Evolutionary conservation across 1,284 basidiomycete genomes (phyloP), one percentile per base, ranked within the genome.

Genomic region (Ceratobasidium sp.): DNA sequence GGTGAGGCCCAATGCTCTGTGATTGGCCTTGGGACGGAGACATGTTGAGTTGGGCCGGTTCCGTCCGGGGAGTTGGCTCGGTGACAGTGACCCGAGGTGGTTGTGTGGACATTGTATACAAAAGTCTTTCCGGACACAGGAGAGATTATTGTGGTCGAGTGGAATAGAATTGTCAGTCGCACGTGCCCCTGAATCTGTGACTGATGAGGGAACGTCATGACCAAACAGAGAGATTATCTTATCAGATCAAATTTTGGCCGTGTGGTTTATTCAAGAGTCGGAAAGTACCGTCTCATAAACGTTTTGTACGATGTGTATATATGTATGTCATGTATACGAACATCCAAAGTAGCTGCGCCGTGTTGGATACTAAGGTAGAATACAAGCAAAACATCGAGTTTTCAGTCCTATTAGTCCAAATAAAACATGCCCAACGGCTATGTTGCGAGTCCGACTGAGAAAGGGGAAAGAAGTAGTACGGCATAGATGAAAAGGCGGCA

Each of bases 11-110:
- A 26, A 37, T 42, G 15, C 33, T 53, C n/a, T 28, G 49, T 23
- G 47, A 53, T 51, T 66, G 64, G 13, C 45, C 64, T 51, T 66
- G 64, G 20, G 73, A 42, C 2, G 73, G 33, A 1, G 61, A 51
- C 73, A 64, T 56, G 61, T 75, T 75, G 35, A 75, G 61, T 13
- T 75, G 47, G 17, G 60, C 61, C 13, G 61, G 49, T 39, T 75
- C 73, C 13, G 35, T 54, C 26, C 37, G 73, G 28, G 73, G 73
- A 1, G 73, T 75, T 23, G 73, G 61, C 35, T 75, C 47, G 5
- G 73, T 75, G 35, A 75, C 73, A 39, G 73, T 75, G 49, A 75
- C 60, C 45, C 54, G 42, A 13, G 73, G 73, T 6, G 61, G 47
- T 26, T 63, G 42, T n/a, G 58, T 31, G 35, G 73, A 75, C 73